Base-by-base conservation (phyloP, 2,329 filamentous ascomycete species). In the Dendryphion nanum region DNA sequence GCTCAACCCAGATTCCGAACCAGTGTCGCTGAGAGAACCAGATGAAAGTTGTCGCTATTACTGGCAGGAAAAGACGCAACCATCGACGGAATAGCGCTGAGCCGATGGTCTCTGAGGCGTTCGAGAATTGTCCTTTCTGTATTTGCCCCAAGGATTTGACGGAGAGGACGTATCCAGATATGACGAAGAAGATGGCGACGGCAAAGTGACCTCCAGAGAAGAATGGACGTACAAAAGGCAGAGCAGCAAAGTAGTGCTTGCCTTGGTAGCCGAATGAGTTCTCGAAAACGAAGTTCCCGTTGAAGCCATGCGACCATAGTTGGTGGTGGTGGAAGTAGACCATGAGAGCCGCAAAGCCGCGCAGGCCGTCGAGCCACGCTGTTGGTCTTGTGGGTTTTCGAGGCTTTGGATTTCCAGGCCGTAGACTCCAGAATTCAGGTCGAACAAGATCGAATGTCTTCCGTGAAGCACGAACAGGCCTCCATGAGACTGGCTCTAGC, bases 311-410 rank as follows among this genome's bases (percentile, higher is more conserved):
- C 6, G 84, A 6, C 70, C 70, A 64, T 44, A 57, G 18, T 57
- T 61, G 40, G 56, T 66, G 58, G 80, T 81, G 30, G 37, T 82
- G 77, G 48, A 75, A 70, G 58, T 84, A 85, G 12, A 86, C 82
- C 18, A 85, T 57, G 19, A 86, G 71, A 3, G 82, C 80, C 4
- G 82, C 81, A 44, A 85, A 83, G 3, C 83, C 82, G 53, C 83
- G 69, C 12, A 86, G 66, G 12, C 82, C 82, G 48, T 86, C 82
- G 15, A 82, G 70, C 60, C 60, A 64, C 5, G 61, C 58, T 33
- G 61, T 64, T 33, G 43, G 49, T 33, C 59, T 44, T 3, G 52
- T 28, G 16, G 47, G 37, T 13, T 54, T 53, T n/a, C n/a, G n/a
- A n/a, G n/a, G n/a, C 31, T 58, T 60, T 5, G 50, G 41, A 18